These are phyloP conservation scores for Pestalotiopsis sp. DNA, from an alignment of 2,329 filamentous ascomycete genomes.

Conservation along the genomic window DNA sequence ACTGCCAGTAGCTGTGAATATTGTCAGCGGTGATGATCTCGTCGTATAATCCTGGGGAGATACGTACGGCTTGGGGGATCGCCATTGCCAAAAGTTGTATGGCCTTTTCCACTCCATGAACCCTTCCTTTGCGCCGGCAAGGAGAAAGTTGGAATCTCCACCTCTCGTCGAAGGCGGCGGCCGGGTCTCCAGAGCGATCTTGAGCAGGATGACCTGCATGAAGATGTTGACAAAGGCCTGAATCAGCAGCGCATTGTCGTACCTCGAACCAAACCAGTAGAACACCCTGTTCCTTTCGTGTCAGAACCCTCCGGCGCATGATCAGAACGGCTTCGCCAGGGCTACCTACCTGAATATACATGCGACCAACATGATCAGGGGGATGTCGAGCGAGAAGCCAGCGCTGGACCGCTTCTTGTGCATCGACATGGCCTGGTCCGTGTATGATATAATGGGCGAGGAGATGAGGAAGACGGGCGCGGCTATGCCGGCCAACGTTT, in stretches of 20 bases:
- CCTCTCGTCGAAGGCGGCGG: slow-evolving; percentile 61
- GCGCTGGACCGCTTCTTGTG: slow-evolving; percentile 64
- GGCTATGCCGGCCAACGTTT: slow-evolving; percentile 54
- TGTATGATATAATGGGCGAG: slow-evolving; percentile 67
- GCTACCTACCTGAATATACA: slow-evolving; percentile 61
- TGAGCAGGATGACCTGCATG: slow-evolving; percentile 65
- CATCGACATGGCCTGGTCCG: slow-evolving; percentile 68
- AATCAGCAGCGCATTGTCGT: slow-evolving; percentile 64
- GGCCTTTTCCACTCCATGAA: slow-evolving; percentile 55
- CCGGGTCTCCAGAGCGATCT: slow-evolving; percentile 71
- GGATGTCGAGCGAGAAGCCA: slow-evolving; percentile 72
- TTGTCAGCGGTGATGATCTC: background rate
- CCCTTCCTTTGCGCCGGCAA: slow-evolving; percentile 54
- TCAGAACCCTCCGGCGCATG: background rate
- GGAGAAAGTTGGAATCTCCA: slow-evolving; percentile 63
- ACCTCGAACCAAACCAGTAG: slow-evolving; percentile 69
- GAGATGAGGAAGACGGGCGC: slow-evolving; percentile 66
- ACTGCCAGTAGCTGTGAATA: slow-evolving; percentile 70
- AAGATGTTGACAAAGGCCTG: slow-evolving; percentile 68
- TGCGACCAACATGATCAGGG: slow-evolving; percentile 72
- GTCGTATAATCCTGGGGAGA: background rate
- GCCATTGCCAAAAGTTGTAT: slow-evolving; percentile 85
- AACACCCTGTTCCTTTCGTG: slow-evolving; percentile 57
- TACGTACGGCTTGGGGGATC: slow-evolving; percentile 65
- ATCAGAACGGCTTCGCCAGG: slow-evolving; percentile 11